Percentiles rank a stretch among this genome's conserved stretches.
Conservation (phyloP, 106 monocot species). For the Chionographis japonica region DNA sequence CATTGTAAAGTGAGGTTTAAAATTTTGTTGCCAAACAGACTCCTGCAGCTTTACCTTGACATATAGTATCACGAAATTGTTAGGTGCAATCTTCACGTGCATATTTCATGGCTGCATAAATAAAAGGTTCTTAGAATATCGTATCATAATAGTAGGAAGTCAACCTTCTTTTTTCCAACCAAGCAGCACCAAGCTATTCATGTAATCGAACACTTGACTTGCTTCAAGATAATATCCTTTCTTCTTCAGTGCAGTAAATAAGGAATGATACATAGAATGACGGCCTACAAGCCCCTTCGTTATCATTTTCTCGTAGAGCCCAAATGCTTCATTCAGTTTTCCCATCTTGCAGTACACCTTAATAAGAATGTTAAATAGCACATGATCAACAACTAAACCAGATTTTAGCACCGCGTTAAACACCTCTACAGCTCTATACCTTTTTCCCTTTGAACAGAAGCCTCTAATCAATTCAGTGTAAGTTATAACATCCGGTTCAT, state of each 20-base stretch:
- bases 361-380: constrained; percentile 71
- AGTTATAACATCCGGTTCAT: constrained; percentile 55
- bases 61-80: too few relatives aligned
- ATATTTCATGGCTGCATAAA: background rate
- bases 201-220: constrained; percentile 29
- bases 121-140: background rate
- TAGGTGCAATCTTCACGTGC: background rate
- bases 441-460: constrained; percentile 39
- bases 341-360: constrained; percentile 42
- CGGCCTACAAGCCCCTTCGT: constrained; percentile 43
- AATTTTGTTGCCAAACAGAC: too few relatives aligned
- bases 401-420: constrained; percentile 33
- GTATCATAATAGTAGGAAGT: background rate
- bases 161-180: constrained; percentile 15
- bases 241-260: constrained; percentile 43
- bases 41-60: too few relatives aligned
- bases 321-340: constrained; percentile 39
- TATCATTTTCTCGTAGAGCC: constrained; percentile 51
- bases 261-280: constrained; percentile 42
- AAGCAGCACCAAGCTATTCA: constrained; percentile 15
- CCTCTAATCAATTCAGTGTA: constrained; percentile 58
- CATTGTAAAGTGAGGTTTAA: too few relatives aligned
- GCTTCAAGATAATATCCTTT: constrained; percentile 30
- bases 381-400: constrained; percentile 47
- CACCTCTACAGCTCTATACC: constrained; percentile 37